phyloP scores from a whole-genome alignment of 352 stramenopile genomes.

The Peronospora destructor region DNA sequence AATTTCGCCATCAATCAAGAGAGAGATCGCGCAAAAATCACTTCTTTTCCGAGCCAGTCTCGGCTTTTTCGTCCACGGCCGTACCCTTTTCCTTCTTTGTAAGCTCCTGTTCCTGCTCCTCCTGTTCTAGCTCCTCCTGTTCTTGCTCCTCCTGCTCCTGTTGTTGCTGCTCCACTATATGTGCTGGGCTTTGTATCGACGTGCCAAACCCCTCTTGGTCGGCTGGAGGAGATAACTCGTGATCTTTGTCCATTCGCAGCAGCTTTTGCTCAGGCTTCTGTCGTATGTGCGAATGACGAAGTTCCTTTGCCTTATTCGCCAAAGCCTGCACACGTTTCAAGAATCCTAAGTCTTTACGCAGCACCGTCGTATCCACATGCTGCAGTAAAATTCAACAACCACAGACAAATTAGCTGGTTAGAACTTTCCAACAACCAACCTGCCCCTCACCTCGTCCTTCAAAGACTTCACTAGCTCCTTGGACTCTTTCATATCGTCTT shows the following conservation, averaged over 20 bases:
- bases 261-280: slow-evolving; percentile 22
- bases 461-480: slow-evolving; percentile 24
- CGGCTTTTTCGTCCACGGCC: background rate
- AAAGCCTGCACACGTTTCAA: slow-evolving; percentile 54
- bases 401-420: slow-evolving; percentile 4
- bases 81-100: background rate
- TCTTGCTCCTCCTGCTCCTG: background rate
- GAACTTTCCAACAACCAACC: background rate
- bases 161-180: slow-evolving; percentile 1
- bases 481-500: background rate
- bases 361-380: slow-evolving; percentile 40
- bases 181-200: slow-evolving; percentile 4
- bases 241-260: slow-evolving; percentile 10
- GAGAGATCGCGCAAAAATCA: too few relatives aligned
- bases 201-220: slow-evolving; percentile 5
- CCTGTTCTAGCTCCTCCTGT: too few relatives aligned
- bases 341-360: slow-evolving; percentile 51
- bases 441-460: slow-evolving; percentile 34
- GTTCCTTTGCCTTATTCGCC: slow-evolving; percentile 8
- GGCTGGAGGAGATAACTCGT: slow-evolving; percentile 6
- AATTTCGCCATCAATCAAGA: too few relatives aligned
- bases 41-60: background rate
- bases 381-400: slow-evolving; percentile 12
- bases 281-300: slow-evolving; percentile 20
- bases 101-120: background rate